Base-by-base conservation (phyloP, 1,139 yeast genomes). In the Kodamaea suecica region DNA sequence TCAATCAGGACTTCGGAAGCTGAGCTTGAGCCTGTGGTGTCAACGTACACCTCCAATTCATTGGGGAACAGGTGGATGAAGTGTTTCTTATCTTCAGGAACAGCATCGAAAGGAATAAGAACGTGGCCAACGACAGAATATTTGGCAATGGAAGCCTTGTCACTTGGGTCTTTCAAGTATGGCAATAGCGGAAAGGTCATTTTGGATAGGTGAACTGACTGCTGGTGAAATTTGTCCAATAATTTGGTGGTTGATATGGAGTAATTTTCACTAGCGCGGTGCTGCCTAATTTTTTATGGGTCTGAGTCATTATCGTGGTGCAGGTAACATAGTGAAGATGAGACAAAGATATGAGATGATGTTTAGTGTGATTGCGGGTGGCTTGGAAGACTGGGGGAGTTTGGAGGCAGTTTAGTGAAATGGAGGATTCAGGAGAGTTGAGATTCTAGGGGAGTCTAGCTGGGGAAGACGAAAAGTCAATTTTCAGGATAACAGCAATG, bases 131-230 rank as follows among this genome's bases (percentile, higher is more conserved):
- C 59, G 2, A 70, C 58, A 13, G 72, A 47, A 32, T 66, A 50
- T 16, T 53, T 50, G 5, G 50, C 48, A 19, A 66, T 44, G 6
- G 47, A 45, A 24, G 50, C 54, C 15, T 45, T 41, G 14, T 50
- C 49, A 5, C 41, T 37, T 15, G 54, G 47, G 16, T 59, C 48
- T 7, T 59, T 45, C 15, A 29, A 21, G 27, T 54, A 42, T 11
- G 78, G 78, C 37, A 73, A 58, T 33, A 73, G 48, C 27, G 78
- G 78, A 42, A 71, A 72, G 17, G 28, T 25, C 28, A 25, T 25
- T 5, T 6, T 23, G 26, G 14, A 5, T 19, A 19, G 9, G 8
- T 6, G 21, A 6, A 19, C 6, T 6, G 9, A 19, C 21, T 19
- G 6, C 8, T 19, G 21, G 21, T 19, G 21, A 19, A 19, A 9